These are phyloP conservation scores for Colletotrichum kahawae DNA, from an alignment of 2,329 filamentous ascomycete species.

Conservation along the genomic window DNA sequence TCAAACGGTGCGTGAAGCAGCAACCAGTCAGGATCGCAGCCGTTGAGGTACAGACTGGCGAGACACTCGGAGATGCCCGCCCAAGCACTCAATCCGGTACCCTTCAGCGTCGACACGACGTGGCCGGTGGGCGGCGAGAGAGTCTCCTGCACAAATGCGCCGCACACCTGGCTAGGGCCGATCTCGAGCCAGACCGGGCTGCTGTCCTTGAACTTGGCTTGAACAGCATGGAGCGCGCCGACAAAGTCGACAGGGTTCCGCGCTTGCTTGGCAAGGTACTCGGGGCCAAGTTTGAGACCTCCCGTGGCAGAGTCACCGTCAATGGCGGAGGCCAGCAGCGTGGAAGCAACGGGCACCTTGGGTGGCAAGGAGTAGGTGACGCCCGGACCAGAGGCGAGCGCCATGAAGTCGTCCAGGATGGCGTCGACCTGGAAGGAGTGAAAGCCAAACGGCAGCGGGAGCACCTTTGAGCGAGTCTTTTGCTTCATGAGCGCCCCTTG, in stretches of 20 bases:
- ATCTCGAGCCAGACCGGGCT: slow-evolving; percentile 71
- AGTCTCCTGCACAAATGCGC: slow-evolving; percentile 53
- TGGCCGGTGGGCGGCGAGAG: background rate
- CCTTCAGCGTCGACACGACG: background rate
- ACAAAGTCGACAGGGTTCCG: background rate
- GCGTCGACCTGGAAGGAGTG: slow-evolving; percentile 41
- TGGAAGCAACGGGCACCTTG: background rate
- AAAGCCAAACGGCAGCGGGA: slow-evolving; percentile 42
- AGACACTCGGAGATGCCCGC: background rate
- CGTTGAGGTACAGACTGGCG: background rate
- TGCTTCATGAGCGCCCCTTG: background rate
- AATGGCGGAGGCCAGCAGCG: background rate
- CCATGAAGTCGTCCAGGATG: slow-evolving; percentile 54
- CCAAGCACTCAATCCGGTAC: background rate
- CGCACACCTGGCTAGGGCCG: slow-evolving; percentile 70
- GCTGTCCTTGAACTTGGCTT: background rate
- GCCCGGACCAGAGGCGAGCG: slow-evolving; percentile 27
- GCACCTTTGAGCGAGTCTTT: slow-evolving; percentile 33
- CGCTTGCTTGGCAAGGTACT: background rate
- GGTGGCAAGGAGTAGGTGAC: background rate
- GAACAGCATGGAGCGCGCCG: slow-evolving; percentile 53
- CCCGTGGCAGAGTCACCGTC: background rate
- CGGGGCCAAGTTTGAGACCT: background rate
- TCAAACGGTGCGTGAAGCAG: background rate
- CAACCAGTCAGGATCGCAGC: background rate